Percentiles rank a stretch among this genome's conserved stretches.
phyloP scores from a whole-genome alignment of 139 green algal genomes.

The Coccomyxa sp. region DNA sequence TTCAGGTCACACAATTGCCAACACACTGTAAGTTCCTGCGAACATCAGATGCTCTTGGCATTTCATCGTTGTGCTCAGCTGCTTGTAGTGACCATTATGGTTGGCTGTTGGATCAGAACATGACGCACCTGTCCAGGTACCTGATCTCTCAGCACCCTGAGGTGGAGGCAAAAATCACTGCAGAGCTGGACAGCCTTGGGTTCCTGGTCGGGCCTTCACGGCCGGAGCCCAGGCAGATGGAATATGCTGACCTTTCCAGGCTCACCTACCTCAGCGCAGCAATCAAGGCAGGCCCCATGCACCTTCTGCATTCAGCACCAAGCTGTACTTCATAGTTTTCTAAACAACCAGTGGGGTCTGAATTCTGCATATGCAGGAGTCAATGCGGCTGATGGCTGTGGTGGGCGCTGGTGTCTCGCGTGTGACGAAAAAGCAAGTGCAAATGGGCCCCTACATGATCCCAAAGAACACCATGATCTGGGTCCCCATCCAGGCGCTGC shows the following conservation, averaged over 20 bases:
- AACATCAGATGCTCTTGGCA: no score
- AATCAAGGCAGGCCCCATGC: constrained; percentile 7
- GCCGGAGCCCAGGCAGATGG: neutral
- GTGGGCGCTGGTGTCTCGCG: constrained; percentile 8
- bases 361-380: constrained; percentile 13
- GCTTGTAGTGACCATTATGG: no score
- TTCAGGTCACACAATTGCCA: neutral
- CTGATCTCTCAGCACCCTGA: constrained; percentile 9
- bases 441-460: neutral
- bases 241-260: neutral
- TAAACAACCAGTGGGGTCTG: neutral
- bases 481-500: neutral
- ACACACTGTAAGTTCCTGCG: neutral
- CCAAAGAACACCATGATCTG: neutral
- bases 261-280: neutral
- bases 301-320: neutral
- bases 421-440: neutral
- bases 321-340: neutral
- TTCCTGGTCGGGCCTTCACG: neutral
- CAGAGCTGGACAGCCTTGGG: neutral
- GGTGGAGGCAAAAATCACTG: constrained; percentile 1
- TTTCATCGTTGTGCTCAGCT: no score
- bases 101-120: no score
- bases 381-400: constrained; percentile 29
- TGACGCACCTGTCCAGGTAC: neutral